phyloP scores from a whole-genome alignment of 2,329 filamentous ascomycete species.

The Pseudopyrenochaeta lycopersici region DNA sequence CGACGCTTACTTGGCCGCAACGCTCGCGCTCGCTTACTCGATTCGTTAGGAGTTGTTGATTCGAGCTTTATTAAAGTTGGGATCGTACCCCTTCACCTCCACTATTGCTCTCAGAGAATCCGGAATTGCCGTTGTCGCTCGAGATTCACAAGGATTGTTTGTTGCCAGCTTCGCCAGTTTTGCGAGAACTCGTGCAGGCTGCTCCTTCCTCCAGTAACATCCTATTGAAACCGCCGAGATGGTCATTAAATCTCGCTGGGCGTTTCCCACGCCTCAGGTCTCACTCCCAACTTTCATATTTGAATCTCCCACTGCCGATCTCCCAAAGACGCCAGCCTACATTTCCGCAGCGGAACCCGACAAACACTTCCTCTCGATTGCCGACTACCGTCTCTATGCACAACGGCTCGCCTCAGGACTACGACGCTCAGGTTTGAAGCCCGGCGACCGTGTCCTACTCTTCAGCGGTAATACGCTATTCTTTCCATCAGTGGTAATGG shows the following conservation, averaged over 20 bases:
- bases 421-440: constrained; percentile 68
- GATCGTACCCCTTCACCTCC: background rate
- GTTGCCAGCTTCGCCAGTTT: no score
- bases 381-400: constrained; percentile 73
- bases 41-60: background rate
- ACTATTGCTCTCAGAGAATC: background rate
- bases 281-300: constrained; percentile 61
- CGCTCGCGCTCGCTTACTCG: background rate
- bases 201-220: background rate
- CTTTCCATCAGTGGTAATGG: constrained; percentile 75
- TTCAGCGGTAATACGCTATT: constrained; percentile 79
- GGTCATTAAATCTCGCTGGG: constrained; percentile 63
- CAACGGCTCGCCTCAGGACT: constrained; percentile 77
- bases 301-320: constrained; percentile 56
- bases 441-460: constrained; percentile 74
- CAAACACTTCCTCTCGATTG: constrained; percentile 70
- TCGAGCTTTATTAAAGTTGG: background rate
- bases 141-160: background rate
- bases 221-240: constrained; percentile 43
- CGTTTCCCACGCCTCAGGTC: constrained; percentile 56
- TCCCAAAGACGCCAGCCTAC: constrained; percentile 60
- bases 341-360: constrained; percentile 74
- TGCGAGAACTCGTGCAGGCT: no score
- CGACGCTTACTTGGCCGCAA: background rate
- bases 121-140: background rate